Evolutionary conservation across 768 basidiomycete species (phyloP).

Genomic region (Boletus sensibilis): DNA sequence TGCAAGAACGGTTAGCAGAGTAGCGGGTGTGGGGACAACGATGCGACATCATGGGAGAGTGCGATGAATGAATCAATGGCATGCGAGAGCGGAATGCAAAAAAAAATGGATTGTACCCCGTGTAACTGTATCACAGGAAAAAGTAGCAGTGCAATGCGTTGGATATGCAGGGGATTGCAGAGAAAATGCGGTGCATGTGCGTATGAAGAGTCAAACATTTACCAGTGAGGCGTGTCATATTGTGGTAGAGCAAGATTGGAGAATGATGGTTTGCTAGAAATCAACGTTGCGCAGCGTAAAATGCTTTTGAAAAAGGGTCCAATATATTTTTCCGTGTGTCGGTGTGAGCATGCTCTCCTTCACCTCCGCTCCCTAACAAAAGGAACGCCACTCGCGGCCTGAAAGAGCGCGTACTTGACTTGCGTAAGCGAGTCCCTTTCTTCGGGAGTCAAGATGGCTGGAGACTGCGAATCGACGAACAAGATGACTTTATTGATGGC

Average conservation of each 20-base stretch:
- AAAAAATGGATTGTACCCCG: constrained; percentile 16
- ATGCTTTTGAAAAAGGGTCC: constrained; percentile 19
- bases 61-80: constrained; percentile 18
- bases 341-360: constrained; percentile 2
- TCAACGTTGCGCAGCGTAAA: constrained; percentile 11
- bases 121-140: constrained; percentile 16
- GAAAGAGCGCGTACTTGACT: constrained; percentile 55
- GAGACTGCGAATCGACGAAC: constrained; percentile 47
- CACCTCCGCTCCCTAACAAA: constrained; percentile 36
- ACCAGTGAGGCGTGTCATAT: constrained; percentile 20
- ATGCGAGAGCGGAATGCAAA: constrained; percentile 25
- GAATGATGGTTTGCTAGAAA: constrained; percentile 11
- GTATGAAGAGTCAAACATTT: constrained; percentile 18
- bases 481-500: constrained; percentile 53
- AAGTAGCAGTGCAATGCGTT: constrained; percentile 22
- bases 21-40: constrained; percentile 4
- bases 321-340: background rate
- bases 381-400: constrained; percentile 40
- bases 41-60: constrained; percentile 21
- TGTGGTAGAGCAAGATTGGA: constrained; percentile 14
- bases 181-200: constrained; percentile 23
- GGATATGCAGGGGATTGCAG: constrained; percentile 23
- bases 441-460: constrained; percentile 29
- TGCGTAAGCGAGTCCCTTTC: constrained; percentile 44
- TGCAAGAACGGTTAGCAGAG: constrained; percentile 16